Percentiles rank a stretch among this genome's conserved stretches.
phyloP scores from a whole-genome alignment of 805 yeast species.

The Wickerhamomyces hampshirensis region DNA sequence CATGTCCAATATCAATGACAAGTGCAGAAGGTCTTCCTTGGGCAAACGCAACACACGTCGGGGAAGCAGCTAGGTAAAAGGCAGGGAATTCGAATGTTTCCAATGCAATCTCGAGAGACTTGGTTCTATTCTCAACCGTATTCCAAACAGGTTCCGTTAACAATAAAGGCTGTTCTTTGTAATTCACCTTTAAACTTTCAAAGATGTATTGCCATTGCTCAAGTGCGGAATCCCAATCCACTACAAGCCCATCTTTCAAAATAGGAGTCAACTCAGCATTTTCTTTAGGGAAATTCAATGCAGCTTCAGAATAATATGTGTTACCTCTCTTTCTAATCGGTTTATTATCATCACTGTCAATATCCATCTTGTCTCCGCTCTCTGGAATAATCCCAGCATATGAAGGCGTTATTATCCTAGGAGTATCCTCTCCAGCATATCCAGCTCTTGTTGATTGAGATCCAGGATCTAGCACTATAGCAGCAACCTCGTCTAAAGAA shows the following conservation, averaged over 20 bases:
- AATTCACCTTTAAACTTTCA: slow-evolving; percentile 45
- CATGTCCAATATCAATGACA: slow-evolving; percentile 84
- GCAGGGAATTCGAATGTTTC: slow-evolving; percentile 76
- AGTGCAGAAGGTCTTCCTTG: slow-evolving; percentile 84
- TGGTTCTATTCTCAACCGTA: slow-evolving; percentile 56
- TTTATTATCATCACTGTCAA: slow-evolving; percentile 18
- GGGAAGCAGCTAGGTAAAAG: slow-evolving; percentile 70
- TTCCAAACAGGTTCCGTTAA: slow-evolving; percentile 90
- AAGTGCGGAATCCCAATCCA: slow-evolving; percentile 83
- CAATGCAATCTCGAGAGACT: slow-evolving; percentile 64
- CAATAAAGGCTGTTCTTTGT: slow-evolving; percentile 67
- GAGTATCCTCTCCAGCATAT: slow-evolving; percentile 88
- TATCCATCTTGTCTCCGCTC: slow-evolving; percentile 19
- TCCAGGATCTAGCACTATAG: slow-evolving; percentile 90
- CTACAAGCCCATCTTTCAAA: slow-evolving; percentile 54
- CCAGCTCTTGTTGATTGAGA: slow-evolving; percentile 81
- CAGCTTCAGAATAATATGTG: slow-evolving; percentile 33
- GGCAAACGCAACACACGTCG: slow-evolving; percentile 86
- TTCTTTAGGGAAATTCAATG: slow-evolving; percentile 47
- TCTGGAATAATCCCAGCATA: slow-evolving; percentile 40
- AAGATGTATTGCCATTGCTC: slow-evolving; percentile 69
- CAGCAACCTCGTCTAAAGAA: slow-evolving; percentile 73
- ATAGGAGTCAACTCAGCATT: slow-evolving; percentile 52
- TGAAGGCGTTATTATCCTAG: slow-evolving; percentile 72
- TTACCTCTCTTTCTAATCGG: slow-evolving; percentile 19